Conservation (phyloP, 2,329 filamentous ascomycete species). For the Colletotrichum truncatum region DNA sequence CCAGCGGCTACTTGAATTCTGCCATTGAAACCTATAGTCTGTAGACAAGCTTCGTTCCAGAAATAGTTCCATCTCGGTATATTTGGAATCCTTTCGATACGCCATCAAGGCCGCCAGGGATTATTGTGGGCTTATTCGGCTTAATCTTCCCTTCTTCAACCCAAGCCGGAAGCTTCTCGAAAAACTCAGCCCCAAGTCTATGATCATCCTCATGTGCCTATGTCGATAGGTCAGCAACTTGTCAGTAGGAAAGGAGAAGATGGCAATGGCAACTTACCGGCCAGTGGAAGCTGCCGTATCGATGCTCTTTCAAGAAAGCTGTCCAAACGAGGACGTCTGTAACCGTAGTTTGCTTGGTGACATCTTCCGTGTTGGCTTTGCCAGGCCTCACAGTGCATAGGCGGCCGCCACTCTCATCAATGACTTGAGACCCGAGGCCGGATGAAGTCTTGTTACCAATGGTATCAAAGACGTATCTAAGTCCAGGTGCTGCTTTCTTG, state of each 20-base stretch:
- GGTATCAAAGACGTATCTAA: slow-evolving; percentile 51
- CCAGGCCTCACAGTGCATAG: slow-evolving; percentile 53
- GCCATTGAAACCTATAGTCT: slow-evolving; percentile 29
- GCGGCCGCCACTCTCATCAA: slow-evolving; percentile 37
- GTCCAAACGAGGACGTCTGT: slow-evolving; percentile 54
- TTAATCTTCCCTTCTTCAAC: slow-evolving; percentile 44
- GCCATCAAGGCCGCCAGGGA: slow-evolving; percentile 40
- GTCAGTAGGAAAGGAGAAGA: fast-evolving
- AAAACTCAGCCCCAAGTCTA: slow-evolving; percentile 45
- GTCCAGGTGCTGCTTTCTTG: slow-evolving; percentile 38
- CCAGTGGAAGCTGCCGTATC: slow-evolving; percentile 45
- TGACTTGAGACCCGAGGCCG: slow-evolving; percentile 38
- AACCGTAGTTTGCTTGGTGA: slow-evolving; percentile 42
- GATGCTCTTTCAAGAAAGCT: slow-evolving; percentile 49
- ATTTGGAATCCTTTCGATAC: slow-evolving; percentile 46
- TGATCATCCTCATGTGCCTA: slow-evolving; percentile 47
- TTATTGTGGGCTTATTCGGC: slow-evolving; percentile 41
- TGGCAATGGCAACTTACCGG: slow-evolving; percentile 39
- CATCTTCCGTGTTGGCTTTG: slow-evolving; percentile 47
- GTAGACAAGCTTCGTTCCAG: slow-evolving; percentile 51
- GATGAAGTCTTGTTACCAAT: slow-evolving; percentile 51
- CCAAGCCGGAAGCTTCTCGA: slow-evolving; percentile 44
- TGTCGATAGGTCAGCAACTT: neutral
- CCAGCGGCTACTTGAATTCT: no score
- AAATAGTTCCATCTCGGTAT: slow-evolving; percentile 48